Conservation (phyloP, 2,329 filamentous ascomycete species). For the Tolypocladium tundrense region DNA sequence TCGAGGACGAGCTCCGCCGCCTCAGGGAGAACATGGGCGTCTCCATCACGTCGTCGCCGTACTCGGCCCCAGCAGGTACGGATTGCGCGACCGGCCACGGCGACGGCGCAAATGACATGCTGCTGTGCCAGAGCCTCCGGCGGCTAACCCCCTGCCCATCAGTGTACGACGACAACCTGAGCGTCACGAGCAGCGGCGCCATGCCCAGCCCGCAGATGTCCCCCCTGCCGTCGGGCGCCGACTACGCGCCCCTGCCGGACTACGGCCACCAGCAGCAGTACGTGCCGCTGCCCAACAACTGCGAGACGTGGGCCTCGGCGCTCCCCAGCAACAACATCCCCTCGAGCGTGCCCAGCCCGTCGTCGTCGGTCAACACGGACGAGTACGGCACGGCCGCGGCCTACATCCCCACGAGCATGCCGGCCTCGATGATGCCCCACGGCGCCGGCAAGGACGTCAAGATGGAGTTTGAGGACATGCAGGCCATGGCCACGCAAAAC, state of each 20-base stretch:
- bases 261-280: slow-evolving; percentile 27
- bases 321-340: slow-evolving; percentile 30
- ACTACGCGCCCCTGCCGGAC: slow-evolving; percentile 33
- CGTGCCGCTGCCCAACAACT: slow-evolving; percentile 27
- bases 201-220: slow-evolving; percentile 34
- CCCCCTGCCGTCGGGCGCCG: slow-evolving; percentile 30
- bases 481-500: slow-evolving; percentile 9
- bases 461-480: slow-evolving; percentile 29
- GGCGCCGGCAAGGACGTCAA: slow-evolving; percentile 24
- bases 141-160: slow-evolving; percentile 12
- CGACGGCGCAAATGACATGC: slow-evolving; percentile 4
- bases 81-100: slow-evolving; percentile 6
- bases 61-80: slow-evolving; percentile 29
- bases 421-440: slow-evolving; percentile 29
- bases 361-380: slow-evolving; percentile 36
- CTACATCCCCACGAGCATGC: slow-evolving; percentile 41
- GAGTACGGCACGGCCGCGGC: slow-evolving; percentile 29
- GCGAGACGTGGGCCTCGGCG: slow-evolving; percentile 35
- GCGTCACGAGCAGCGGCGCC: slow-evolving; percentile 22
- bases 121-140: slow-evolving; percentile 1
- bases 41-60: slow-evolving; percentile 28
- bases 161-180: slow-evolving; percentile 32
- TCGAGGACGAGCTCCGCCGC: slow-evolving; percentile 41
- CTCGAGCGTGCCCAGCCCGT: slow-evolving; percentile 41
- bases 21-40: slow-evolving; percentile 35